These are phyloP conservation scores for Babesia bigemina DNA, from an alignment of 169 alveolate genomes.

Conservation along the genomic window DNA sequence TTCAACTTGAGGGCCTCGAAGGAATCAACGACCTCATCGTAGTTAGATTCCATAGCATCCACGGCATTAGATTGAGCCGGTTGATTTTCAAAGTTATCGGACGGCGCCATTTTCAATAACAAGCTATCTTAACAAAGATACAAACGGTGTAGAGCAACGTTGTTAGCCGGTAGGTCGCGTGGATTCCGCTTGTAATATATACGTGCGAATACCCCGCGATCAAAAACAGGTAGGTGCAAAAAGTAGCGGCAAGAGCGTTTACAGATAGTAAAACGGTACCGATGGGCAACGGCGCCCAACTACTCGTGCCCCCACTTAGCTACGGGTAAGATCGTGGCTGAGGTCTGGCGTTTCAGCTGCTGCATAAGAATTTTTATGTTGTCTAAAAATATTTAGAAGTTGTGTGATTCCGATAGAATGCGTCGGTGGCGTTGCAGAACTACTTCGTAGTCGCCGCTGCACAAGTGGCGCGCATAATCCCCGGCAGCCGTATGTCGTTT, in stretches of 20 bases:
- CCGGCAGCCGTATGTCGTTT: no score
- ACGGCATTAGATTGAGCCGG: constrained; percentile 48
- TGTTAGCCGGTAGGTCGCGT: constrained; percentile 1
- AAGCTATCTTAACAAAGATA: background rate
- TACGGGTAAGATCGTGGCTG: background rate
- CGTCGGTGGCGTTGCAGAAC: no score
- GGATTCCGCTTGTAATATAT: constrained; percentile 7
- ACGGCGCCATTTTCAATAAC: constrained; percentile 52
- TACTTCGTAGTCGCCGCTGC: no score
- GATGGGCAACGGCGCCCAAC: constrained; percentile 31
- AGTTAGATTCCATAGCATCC: constrained; percentile 87
- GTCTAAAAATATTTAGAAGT: no score
- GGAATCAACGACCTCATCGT: constrained; percentile 93
- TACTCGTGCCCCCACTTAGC: constrained; percentile 37
- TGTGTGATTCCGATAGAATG: no score
- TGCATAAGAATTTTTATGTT: no score
- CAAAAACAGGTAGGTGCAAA: background rate
- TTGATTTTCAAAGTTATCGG: constrained; percentile 37
- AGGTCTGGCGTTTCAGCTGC: no score
- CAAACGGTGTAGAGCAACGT: constrained; percentile 1
- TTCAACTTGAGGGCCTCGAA: constrained; percentile 94
- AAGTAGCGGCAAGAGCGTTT: constrained; percentile 7
- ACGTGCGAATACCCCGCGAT: constrained; percentile 20
- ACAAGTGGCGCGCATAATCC: no score
- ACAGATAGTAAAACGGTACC: constrained; percentile 7